phyloP scores from a whole-genome alignment of 2,329 filamentous ascomycete species.

The Cladosporium sp. region DNA sequence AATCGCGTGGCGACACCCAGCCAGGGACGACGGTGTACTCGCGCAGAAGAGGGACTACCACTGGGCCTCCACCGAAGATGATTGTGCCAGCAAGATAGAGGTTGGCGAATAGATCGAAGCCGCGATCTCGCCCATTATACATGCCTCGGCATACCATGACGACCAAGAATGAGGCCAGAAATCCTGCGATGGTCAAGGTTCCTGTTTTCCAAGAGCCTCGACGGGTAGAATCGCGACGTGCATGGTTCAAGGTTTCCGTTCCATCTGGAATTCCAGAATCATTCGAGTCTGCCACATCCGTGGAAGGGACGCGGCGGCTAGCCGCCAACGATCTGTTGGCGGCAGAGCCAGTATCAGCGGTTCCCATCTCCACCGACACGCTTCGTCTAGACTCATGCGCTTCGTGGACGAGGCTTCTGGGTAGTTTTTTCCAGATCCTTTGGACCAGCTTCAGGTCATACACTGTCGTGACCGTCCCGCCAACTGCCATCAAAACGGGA shows the following conservation, averaged over 20 bases:
- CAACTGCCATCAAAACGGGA: conserved; percentile 57
- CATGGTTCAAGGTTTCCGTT: background rate
- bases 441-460: conserved; percentile 45
- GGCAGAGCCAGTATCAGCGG: too few relatives aligned
- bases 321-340: background rate
- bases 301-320: background rate
- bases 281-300: too few relatives aligned
- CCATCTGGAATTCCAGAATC: background rate
- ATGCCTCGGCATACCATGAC: conserved; percentile 50
- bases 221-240: background rate
- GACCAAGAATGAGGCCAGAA: conserved; percentile 53
- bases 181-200: conserved; percentile 37
- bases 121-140: conserved; percentile 39
- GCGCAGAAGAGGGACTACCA: conserved; percentile 42
- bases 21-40: conserved; percentile 57
- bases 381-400: too few relatives aligned
- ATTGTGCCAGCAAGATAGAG: conserved; percentile 68
- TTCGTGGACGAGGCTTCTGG: background rate
- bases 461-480: conserved; percentile 50
- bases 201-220: conserved; percentile 30
- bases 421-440: background rate
- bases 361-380: background rate
- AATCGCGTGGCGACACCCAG: conserved; percentile 68
- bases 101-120: conserved; percentile 64
- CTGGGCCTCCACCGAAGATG: conserved; percentile 45